Evolutionary conservation across 2,329 filamentous ascomycete genomes (phyloP), one percentile per base, ranked within the genome.

Genomic region (Monilinia aucupariae): DNA sequence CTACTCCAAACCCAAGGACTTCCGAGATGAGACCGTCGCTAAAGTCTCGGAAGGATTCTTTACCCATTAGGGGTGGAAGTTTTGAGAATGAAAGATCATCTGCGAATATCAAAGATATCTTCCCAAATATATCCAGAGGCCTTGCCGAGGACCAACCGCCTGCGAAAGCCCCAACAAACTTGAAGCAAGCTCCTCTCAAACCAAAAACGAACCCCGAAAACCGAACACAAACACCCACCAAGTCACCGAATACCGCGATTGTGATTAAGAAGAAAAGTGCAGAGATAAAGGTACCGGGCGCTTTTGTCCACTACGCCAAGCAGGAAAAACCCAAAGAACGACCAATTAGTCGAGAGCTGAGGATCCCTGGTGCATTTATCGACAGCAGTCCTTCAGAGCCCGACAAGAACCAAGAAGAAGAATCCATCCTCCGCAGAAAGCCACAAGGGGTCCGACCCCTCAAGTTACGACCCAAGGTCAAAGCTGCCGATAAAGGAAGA

Each of bases 381-480:
- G 66, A 66, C 15, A 59, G 59, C 48, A 22, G 25, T 22, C 51
- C 63, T 20, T 59, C 51, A 17, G 66, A 68, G 13, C 25, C 64
- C 13, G 67, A 68, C 17, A 59, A 62, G 27, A 67, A 48, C 7
- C 32, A 68, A 22, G 68, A 71, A 9, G 68, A 68, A 22, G 56
- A 59, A 43, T 48, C 43, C 3, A 48, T 55, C 30, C 27, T 15
- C 12, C n/a, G 45, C 20, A 62, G 41, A 13, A 60, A 43, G n/a
- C 20, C 25, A 25, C 34, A 43, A 15, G 30, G 50, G 3, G 27
- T 56, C 1, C 8, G 53, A 12, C 53, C 53, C 1, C 27, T 56
- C 2, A 56, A 25, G 4, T 12, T 56, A 4, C 27, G 41, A 6
- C 27, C 20, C 0, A 56, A 34, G 15, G 41, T 3, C 0, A 51